phyloP scores from a whole-genome alignment of 345 rosid species.

The Hirschfeldia incana region DNA sequence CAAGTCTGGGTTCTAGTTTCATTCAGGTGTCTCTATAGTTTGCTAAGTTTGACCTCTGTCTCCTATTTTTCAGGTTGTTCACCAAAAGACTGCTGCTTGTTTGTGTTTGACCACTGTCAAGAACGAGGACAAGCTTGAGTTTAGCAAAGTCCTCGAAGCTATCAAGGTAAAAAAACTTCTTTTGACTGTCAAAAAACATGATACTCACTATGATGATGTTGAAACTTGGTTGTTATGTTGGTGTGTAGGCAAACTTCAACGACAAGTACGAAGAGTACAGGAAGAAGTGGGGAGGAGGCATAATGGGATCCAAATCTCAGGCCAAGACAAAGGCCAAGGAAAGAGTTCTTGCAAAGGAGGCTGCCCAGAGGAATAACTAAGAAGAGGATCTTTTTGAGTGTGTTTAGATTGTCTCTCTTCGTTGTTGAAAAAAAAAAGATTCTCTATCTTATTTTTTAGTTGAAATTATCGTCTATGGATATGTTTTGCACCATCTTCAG shows the following conservation, averaged over 20 bases:
- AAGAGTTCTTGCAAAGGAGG: background rate
- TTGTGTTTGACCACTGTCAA: background rate
- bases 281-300: background rate
- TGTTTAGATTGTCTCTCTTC: background rate
- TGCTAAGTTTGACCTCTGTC: background rate
- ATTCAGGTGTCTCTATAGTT: background rate
- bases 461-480: background rate
- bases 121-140: conserved; percentile 51
- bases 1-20: background rate
- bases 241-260: conserved; percentile 41
- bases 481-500: conserved; percentile 2
- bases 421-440: too few relatives aligned
- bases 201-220: background rate
- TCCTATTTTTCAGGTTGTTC: conserved; percentile 33
- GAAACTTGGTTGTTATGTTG: background rate
- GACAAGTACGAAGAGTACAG: background rate
- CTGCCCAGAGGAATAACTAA: background rate
- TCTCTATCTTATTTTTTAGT: background rate
- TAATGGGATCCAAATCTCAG: background rate
- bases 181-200: background rate
- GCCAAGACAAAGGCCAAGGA: background rate
- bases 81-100: background rate
- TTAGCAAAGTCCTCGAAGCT: conserved; percentile 63
- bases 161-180: conserved; percentile 51
- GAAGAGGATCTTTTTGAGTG: background rate